Evolutionary conservation across 2,329 filamentous ascomycete genomes (phyloP), one percentile per base, ranked within the genome.

Genomic region (Ramularia endophylla): DNA sequence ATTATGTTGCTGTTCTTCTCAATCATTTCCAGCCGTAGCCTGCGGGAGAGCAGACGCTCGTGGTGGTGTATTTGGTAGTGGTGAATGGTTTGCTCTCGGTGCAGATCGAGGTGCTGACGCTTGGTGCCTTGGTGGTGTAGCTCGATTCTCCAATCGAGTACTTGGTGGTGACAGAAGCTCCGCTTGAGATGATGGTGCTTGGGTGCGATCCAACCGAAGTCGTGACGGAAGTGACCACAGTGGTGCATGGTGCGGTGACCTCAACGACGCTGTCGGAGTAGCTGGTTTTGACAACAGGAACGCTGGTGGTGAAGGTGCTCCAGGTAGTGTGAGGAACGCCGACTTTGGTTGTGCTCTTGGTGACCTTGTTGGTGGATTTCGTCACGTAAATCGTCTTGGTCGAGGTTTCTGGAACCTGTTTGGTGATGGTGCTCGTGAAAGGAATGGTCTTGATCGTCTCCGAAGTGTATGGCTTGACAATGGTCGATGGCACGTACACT

Each of bases 331-430:
- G 6, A 6, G 35, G 30, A 37, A 29, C n/a, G 28, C 36, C 16
- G 9, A 36, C 37, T 12, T 38, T 36, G 5, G 41, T 44, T 20
- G 37, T 38, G 34, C 30, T 38, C 6, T 37, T 47, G 5, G 40
- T 33, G 11, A 36, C 25, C 6, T 41, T 39, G 37, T 29, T 35
- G 13, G 38, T 38, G n/a, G 37, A 37, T 5, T 39, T 33, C 9
- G 17, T 31, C 17, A 19, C 27, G 25, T 19, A 25, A 27, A 47
- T n/a, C 15, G 41, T 40, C 34, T 44, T 44, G 27, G 39, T 44
- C 2, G 15, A 13, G n/a, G 38, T 41, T 12, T 31, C 18, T n/a
- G 30, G 30, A 11, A 16, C 11, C 29, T 44, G 25, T 37, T 34
- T 40, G 37, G 32, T 28, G 20, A 30, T n/a, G 12, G 19, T 8